Base-by-base conservation (phyloP, 148 eudicot species). In the Vaccinium darrowii region DNA sequence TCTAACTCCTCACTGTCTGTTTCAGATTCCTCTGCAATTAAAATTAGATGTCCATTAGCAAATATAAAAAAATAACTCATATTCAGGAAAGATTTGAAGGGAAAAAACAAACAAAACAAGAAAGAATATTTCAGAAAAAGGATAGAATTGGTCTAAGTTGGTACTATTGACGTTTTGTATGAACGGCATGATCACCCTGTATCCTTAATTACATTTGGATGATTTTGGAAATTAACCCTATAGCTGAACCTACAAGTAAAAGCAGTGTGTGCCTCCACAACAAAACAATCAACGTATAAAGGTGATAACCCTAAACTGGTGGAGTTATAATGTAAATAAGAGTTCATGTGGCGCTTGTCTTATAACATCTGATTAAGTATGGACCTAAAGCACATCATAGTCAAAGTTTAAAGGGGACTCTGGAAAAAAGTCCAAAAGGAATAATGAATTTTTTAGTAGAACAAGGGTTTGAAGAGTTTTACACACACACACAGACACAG, bases 1-100 rank as follows among this genome's bases (percentile, higher is more conserved):
- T 90, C 91, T 16, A 90, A 90, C 75, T 88, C 91, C 79, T 87
- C 91, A 78, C 91, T 89, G 78, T 89, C 89, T 19, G 91, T 89
- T 81, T 90, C 91, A 83, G 90, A 90, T 69, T 90, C 91, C 76
- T 86, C 89, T 87, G 79, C 79, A 82, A 81, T 71, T 25, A 60
- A 30, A 80, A 82, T 23, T 56, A 76, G 36, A 39, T 43, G 52
- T 62, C 60, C 76, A 62, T 80, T 23, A 74, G 73, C 6, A 58
- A 56, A 58, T 36, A 72, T 25, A 23, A 81, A 6, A 6, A 71
- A 27, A 30, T 16, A 16, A 56, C 43, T 52, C 49, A 33, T 47
- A n/a, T 19, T 30, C 21, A 56, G 69, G 18, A 47, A 58, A 51
- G 10, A 57, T 49, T 13, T 7, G 19, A n/a, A 43, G 7, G 7